A percentile compares a stretch with the other conserved stretches of the same genome.
phyloP scores from a whole-genome alignment of 352 stramenopile genomes.

The Pythium insidiosum region DNA sequence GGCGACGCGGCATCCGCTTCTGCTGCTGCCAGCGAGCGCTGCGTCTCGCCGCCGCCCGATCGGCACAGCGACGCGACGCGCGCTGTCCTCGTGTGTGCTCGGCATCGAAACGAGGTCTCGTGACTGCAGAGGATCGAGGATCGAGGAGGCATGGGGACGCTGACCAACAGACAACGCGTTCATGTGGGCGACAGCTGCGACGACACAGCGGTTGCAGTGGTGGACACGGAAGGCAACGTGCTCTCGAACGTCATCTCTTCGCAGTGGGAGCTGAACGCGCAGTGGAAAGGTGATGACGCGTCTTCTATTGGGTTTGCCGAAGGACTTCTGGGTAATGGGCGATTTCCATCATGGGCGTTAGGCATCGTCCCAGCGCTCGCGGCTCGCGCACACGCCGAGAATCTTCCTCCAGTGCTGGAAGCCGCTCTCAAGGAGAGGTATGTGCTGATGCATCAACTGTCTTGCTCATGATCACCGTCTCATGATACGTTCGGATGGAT shows the following conservation, averaged over 20 bases:
- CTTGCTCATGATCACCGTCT: too few relatives aligned
- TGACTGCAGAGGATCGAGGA: neutral
- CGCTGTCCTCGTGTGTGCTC: slow-evolving; percentile 65
- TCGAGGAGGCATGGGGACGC: neutral
- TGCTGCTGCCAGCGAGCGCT: too few relatives aligned
- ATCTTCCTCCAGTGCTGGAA: slow-evolving; percentile 92
- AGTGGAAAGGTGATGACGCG: slow-evolving; percentile 59
- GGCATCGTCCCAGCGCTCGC: slow-evolving; percentile 96
- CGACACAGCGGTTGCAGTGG: slow-evolving; percentile 89
- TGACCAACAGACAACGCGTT: neutral
- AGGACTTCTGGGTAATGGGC: too few relatives aligned
- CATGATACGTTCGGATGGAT: too few relatives aligned
- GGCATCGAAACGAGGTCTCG: slow-evolving; percentile 90
- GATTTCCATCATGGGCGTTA: too few relatives aligned
- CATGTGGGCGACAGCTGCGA: slow-evolving; percentile 79
- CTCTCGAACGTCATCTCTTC: slow-evolving; percentile 92
- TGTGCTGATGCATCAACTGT: neutral
- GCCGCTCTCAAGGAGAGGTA: slow-evolving; percentile 86
- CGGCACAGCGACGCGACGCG: neutral
- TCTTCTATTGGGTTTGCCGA: too few relatives aligned
- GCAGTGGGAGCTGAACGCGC: slow-evolving; percentile 85
- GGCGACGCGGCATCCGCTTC: too few relatives aligned
- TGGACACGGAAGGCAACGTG: slow-evolving; percentile 87
- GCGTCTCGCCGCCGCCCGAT: neutral
- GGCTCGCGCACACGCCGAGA: slow-evolving; percentile 89